Base-by-base conservation (phyloP, 352 stramenopile species). In the Globisporangium mamillatum region DNA sequence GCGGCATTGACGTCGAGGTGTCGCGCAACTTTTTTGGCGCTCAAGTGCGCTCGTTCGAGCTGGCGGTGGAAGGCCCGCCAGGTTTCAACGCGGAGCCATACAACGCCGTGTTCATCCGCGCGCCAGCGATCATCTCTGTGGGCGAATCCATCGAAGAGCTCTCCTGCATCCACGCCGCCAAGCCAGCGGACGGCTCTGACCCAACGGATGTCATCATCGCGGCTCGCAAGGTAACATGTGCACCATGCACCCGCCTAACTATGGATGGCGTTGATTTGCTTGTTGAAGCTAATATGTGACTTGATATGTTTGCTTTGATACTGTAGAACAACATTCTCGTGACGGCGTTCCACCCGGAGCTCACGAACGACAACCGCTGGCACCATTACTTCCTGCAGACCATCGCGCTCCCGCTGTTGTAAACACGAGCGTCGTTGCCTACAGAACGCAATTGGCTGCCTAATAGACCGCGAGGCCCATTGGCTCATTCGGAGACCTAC, bases 21-120 rank as follows among this genome's bases (percentile, higher is more conserved):
- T 98, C 94, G 73, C 85, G 97, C 64, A 99, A 99, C 80, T 99
- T 98, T 75, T 99, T 99, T 69, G 97, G 97, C 64, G 93, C 93
- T 59, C 97, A 99, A 68, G 88, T 98, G 66, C 86, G 80, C 64
- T 86, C 78, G 68, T 89, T 90, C 64, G 82, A 96, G 48, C 85
- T 94, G 72, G 60, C 73, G 3, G 79, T 92, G 46, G 75, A 75
- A 8, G 87, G 81, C 6, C 83, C 84, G 25, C 84, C 81, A 2
- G 82, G 79, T 6, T 86, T 80, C 68, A 80, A 86, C 63, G 61
- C 62, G 1, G 68, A 79, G 68, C 84, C 92, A 4, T 98, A 97
- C 83, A 97, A 96, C 50, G 97, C 91, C 38, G 92, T 99, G 22
- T 99, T 99, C 76, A 99, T 99, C 81, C 92, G 97, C 58, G 97